A percentile compares a stretch with the other conserved stretches of the same genome.
These are phyloP conservation scores for Galerina sulciceps DNA, from an alignment of 768 basidiomycete species.

Conservation along the genomic window DNA sequence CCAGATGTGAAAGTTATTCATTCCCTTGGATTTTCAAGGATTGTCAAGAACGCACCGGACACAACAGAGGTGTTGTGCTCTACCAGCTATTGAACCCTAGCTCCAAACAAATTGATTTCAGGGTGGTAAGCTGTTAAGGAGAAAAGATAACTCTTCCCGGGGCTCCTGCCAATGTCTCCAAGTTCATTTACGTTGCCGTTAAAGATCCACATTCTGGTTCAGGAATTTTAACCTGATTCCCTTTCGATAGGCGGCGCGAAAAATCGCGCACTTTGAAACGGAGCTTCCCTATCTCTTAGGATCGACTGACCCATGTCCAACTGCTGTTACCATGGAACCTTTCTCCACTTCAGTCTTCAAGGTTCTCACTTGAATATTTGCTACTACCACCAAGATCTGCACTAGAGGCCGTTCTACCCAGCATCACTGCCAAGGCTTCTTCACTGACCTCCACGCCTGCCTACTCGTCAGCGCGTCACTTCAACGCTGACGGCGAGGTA, in stretches of 20 bases:
- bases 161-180: slow-evolving; percentile 67
- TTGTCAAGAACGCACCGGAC: slow-evolving; percentile 73
- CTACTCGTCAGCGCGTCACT: slow-evolving; percentile 77
- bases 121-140: slow-evolving; percentile 74
- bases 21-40: slow-evolving; percentile 80
- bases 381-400: slow-evolving; percentile 90
- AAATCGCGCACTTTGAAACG: slow-evolving; percentile 70
- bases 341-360: slow-evolving; percentile 90
- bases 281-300: slow-evolving; percentile 80
- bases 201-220: slow-evolving; percentile 74
- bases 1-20: slow-evolving; percentile 70
- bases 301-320: slow-evolving; percentile 88
- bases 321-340: slow-evolving; percentile 87
- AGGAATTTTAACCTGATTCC: slow-evolving; percentile 81
- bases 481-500: slow-evolving; percentile 78
- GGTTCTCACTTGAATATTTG: slow-evolving; percentile 88
- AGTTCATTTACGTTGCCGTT: slow-evolving; percentile 73
- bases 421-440: slow-evolving; percentile 77
- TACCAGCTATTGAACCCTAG: slow-evolving; percentile 74
- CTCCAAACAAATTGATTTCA: slow-evolving; percentile 79
- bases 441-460: slow-evolving; percentile 79
- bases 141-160: slow-evolving; percentile 83
- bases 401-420: slow-evolving; percentile 70
- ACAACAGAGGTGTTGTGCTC: slow-evolving; percentile 72
- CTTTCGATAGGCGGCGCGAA: slow-evolving; percentile 73